Conservation (phyloP, 2,329 filamentous ascomycete species). For the Colletotrichum sansevieriae region DNA sequence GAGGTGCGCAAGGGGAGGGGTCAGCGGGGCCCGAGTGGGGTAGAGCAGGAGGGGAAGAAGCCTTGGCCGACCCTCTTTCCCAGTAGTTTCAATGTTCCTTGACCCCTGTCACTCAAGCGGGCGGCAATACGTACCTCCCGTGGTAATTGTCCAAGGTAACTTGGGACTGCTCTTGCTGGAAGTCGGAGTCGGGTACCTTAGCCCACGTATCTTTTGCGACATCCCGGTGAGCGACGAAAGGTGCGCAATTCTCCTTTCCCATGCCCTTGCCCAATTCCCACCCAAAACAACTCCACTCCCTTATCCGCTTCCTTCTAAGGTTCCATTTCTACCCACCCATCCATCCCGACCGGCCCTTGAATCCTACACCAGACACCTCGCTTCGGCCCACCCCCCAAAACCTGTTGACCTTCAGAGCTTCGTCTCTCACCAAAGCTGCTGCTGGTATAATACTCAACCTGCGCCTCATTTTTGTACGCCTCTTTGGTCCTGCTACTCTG, state of each 20-base stretch:
- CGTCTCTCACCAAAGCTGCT: constrained; percentile 17
- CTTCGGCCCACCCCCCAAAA: constrained; percentile 36
- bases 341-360: constrained; percentile 23
- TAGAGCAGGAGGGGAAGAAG: constrained; percentile 5
- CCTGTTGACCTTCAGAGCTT: constrained; percentile 40
- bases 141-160: constrained; percentile 7
- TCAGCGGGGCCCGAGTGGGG: constrained; percentile 20
- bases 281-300: constrained; percentile 31
- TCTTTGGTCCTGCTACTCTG: not conserved
- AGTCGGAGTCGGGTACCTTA: constrained; percentile 27
- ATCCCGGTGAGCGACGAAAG: constrained; percentile 36
- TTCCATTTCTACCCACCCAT: constrained; percentile 1
- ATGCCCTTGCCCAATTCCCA: constrained; percentile 39
- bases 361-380: constrained; percentile 25
- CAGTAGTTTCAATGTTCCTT: constrained; percentile 17
- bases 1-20: not conserved
- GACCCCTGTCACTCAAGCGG: constrained; percentile 18
- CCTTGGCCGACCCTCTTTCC: constrained; percentile 36
- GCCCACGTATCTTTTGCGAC: constrained; percentile 36
- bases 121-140: not conserved
- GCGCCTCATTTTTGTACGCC: constrained; percentile 28
- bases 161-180: constrained; percentile 18
- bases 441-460: constrained; percentile 38
- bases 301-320: constrained; percentile 15
- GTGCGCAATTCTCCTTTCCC: constrained; percentile 42